Evolutionary conservation across 768 basidiomycete genomes (phyloP), one percentile per base, ranked within the genome.

Genomic region (Tylopilus felleus): DNA sequence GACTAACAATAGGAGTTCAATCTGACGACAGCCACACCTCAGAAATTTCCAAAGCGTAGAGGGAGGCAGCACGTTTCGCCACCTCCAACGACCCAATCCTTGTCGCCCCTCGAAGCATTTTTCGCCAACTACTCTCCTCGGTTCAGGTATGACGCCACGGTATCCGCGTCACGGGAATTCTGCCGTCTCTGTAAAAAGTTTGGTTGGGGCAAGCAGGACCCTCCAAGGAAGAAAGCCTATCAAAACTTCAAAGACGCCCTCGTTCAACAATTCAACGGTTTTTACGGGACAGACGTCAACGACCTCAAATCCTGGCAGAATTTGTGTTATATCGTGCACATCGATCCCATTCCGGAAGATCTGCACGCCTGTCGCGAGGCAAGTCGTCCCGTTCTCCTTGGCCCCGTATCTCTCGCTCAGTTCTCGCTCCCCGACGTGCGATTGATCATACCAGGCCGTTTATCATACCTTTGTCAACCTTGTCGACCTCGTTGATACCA

Each of bases 131-230:
- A 17, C 19, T 49, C 60, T 0, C 47, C 47, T 3, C 1, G 1
- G 1, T 61, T 55, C 29, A 12, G 52, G 7, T 55, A 61, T 7
- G 23, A 62, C 10, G 1, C 42, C 16, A 58, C 46, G 0, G 2
- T 23, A 9, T 61, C 60, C 0, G 60, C 60, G 0, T 52, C 60
- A 12, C 25, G 16, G 19, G 60, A 62, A 8, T 61, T 61, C 3
- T 54, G 55, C 25, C 60, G 60, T 22, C 43, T 61, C 2, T 63
- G 62, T 31, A 16, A 61, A 22, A 9, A 50, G 7, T 28, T 5
- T 0, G 48, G 38, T 10, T 64, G 62, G 62, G 46, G 28, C 17
- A 48, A 56, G 35, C 6, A 27, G 4, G 14, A 27, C 23, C 51
- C n/a, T 1, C 1, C 16, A 12, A 25, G 19, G 13, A 8, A 10